Percentiles rank a stretch among this genome's conserved stretches.
These are phyloP conservation scores for Fusarium clavum DNA, from an alignment of 2,329 filamentous ascomycete species.

Conservation along the genomic window DNA sequence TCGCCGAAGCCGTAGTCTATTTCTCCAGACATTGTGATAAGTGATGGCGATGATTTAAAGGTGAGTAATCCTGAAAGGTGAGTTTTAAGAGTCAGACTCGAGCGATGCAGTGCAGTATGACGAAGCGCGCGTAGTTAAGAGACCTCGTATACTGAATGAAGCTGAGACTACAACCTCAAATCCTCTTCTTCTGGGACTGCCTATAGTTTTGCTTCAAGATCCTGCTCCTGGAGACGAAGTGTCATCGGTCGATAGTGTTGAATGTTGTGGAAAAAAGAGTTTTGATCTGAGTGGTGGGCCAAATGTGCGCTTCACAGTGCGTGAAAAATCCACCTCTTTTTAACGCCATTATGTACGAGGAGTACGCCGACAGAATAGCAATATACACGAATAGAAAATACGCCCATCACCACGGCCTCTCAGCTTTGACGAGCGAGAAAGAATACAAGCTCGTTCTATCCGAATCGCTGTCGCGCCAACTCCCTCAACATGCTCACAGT, in stretches of 20 bases:
- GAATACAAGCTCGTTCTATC: constrained; percentile 52
- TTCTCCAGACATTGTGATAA: constrained; percentile 49
- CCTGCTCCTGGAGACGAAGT: not conserved
- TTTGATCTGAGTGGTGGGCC: constrained; percentile 47
- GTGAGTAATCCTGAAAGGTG: constrained; percentile 12
- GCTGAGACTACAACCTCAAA: not conserved
- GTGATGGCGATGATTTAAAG: not conserved
- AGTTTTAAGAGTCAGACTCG: constrained; percentile 12
- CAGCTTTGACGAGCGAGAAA: not conserved
- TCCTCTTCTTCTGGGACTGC: not conserved
- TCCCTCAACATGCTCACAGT: constrained; percentile 85
- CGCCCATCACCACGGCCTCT: not conserved
- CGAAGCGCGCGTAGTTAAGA: not conserved
- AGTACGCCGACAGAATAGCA: not conserved
- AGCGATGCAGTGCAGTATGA: not conserved
- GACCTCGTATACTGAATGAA: not conserved
- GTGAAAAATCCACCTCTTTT: constrained; percentile 22
- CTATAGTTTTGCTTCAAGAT: not conserved
- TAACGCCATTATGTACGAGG: not conserved
- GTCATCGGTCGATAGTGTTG: constrained; percentile 16
- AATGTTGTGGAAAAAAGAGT: constrained; percentile 44
- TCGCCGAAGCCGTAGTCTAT: constrained; percentile 55
- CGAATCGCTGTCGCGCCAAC: constrained; percentile 83
- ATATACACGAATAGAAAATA: not conserved
- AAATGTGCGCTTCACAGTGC: constrained; percentile 47